Evolutionary conservation across 2,329 filamentous ascomycete genomes (phyloP).

Genomic region (Pseudogymnoascus destructans): DNA sequence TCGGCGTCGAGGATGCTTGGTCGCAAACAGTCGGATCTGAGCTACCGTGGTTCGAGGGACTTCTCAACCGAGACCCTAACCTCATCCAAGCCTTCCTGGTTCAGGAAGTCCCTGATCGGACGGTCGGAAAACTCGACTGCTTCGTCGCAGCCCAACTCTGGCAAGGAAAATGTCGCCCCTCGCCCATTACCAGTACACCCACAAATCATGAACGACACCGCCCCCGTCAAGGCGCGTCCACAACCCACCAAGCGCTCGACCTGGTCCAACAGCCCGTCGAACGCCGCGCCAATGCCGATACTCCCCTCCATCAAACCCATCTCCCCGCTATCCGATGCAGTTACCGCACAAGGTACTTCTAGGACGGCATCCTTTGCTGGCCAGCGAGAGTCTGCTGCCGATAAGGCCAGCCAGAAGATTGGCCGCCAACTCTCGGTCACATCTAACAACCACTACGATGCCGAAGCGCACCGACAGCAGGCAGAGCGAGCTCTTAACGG

Average conservation of each 20-base stretch:
- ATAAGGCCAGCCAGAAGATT: constrained; percentile 76
- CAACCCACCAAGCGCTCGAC: constrained; percentile 72
- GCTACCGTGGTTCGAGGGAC: constrained; percentile 53
- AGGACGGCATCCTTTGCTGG: constrained; percentile 40
- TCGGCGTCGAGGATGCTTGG: constrained; percentile 73
- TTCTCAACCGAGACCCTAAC: constrained; percentile 37
- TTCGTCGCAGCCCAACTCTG: constrained; percentile 33
- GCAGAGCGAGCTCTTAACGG: constrained; percentile 84
- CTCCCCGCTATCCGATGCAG: constrained; percentile 87
- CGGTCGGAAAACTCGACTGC: constrained; percentile 57
- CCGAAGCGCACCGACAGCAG: constrained; percentile 79
- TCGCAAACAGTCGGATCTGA: constrained; percentile 79
- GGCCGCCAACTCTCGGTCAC: constrained; percentile 85
- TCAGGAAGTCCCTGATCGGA: constrained; percentile 84
- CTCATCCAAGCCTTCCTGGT: constrained; percentile 86
- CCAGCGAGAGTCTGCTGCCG: constrained; percentile 33
- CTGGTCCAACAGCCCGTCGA: constrained; percentile 75
- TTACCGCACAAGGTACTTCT: constrained; percentile 75
- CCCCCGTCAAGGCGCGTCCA: constrained; percentile 32
- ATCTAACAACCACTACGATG: constrained; percentile 85
- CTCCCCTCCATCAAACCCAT: constrained; percentile 88
- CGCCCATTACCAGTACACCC: constrained; percentile 34
- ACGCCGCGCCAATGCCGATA: constrained; percentile 85
- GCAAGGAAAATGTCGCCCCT: constrained; percentile 34
- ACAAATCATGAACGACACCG: constrained; percentile 29